Evolutionary conservation across 148 eudicot species (phyloP).

Genomic region (Bassia scoparia): DNA sequence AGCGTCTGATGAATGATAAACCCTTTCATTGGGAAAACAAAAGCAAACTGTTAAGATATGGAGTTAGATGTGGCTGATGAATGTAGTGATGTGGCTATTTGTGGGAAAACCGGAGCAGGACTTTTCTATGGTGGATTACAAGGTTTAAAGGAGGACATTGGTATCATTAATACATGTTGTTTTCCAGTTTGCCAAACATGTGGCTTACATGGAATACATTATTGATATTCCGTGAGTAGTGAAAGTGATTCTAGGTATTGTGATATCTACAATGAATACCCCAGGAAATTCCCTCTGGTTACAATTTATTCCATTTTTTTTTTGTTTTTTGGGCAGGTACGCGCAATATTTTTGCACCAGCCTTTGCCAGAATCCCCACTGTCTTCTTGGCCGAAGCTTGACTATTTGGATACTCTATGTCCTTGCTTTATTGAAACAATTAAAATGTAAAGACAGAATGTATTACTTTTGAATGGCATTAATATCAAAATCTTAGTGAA

Average conservation of each 20-base stretch:
- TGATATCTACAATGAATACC: neutral
- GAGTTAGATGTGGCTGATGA: constrained; percentile 75
- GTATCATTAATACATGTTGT: constrained; percentile 57
- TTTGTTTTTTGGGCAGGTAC: constrained; percentile 39
- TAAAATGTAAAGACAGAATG: neutral
- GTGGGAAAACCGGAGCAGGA: constrained; percentile 37
- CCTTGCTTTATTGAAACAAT: neutral
- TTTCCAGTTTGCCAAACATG: constrained; percentile 64
- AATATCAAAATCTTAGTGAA: neutral
- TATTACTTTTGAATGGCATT: neutral
- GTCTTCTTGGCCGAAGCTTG: constrained; percentile 56
- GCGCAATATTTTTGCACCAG: constrained; percentile 43
- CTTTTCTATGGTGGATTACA: constrained; percentile 33
- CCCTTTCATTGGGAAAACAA: constrained; percentile 32
- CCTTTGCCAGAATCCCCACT: constrained; percentile 73
- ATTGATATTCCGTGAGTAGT: constrained; percentile 48
- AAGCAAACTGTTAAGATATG: constrained; percentile 55
- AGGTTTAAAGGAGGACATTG: constrained; percentile 53
- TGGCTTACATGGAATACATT: constrained; percentile 73
- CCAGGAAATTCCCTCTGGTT: neutral
- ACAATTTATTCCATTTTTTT: constrained; percentile 1
- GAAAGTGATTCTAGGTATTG: constrained; percentile 65
- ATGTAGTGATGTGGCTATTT: constrained; percentile 40
- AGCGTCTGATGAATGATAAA: constrained; percentile 34
- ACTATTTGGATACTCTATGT: constrained; percentile 52